phyloP scores from a whole-genome alignment of 345 rosid species.

The Mallotus nudiflorus region DNA sequence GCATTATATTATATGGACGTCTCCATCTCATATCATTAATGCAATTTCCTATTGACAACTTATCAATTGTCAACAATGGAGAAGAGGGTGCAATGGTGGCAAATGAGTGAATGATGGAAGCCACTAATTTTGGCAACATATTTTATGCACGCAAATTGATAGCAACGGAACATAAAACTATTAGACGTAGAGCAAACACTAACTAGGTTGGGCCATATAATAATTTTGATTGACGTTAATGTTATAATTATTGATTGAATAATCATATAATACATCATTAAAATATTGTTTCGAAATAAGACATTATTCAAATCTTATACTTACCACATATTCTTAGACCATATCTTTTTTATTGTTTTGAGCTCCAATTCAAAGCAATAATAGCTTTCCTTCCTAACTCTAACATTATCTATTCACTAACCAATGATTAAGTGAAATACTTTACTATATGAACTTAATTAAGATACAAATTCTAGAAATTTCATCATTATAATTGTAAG shows the following conservation, averaged over 20 bases:
- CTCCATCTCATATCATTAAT: too few relatives aligned
- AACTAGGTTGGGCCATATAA: not conserved
- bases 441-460: too few relatives aligned
- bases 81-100: not conserved
- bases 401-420: not conserved
- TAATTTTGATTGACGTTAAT: not conserved
- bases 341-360: not conserved
- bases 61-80: not conserved
- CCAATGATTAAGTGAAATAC: not conserved
- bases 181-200: not conserved
- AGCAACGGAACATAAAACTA: not conserved
- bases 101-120: not conserved
- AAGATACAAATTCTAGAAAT: not conserved
- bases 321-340: not conserved
- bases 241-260: not conserved
- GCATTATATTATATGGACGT: too few relatives aligned
- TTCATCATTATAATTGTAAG: too few relatives aligned
- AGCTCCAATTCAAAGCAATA: not conserved
- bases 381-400: not conserved
- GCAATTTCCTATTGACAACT: not conserved
- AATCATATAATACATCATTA: not conserved
- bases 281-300: not conserved
- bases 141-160: too few relatives aligned
- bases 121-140: not conserved
- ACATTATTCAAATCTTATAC: not conserved